A percentile compares a stretch with the other conserved stretches of the same genome.
Conservation (phyloP, 768 basidiomycete genomes). For the Mrakia blollopis region DNA sequence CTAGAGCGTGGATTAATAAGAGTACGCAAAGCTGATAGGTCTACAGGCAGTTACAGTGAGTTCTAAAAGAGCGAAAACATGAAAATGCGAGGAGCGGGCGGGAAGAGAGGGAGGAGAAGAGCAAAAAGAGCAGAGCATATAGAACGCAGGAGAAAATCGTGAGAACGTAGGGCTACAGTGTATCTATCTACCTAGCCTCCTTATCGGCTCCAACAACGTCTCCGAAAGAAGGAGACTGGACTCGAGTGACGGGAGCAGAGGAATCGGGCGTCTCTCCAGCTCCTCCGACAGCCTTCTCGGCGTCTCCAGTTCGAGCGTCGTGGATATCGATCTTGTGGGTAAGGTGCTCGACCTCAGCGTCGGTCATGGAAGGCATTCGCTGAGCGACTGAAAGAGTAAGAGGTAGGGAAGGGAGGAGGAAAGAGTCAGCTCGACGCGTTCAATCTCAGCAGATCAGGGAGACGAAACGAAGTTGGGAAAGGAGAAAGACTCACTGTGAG, state of each 20-base stretch:
- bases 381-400: conserved; percentile 33
- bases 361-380: conserved; percentile 42
- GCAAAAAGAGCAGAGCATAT: too few relatives aligned
- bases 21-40: too few relatives aligned
- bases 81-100: too few relatives aligned
- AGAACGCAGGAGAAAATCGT: too few relatives aligned
- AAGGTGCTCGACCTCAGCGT: conserved; percentile 43
- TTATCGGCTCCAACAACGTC: conserved; percentile 16
- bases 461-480: too few relatives aligned
- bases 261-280: background rate
- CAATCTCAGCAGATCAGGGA: too few relatives aligned
- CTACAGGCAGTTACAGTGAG: too few relatives aligned
- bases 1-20: too few relatives aligned
- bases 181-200: background rate
- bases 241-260: conserved; percentile 11
- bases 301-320: conserved; percentile 37
- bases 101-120: too few relatives aligned
- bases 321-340: conserved; percentile 44
- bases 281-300: conserved; percentile 29
- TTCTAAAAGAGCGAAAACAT: too few relatives aligned
- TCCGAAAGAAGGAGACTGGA: conserved; percentile 2
- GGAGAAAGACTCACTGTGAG: conserved; percentile 35
- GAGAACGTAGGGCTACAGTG: too few relatives aligned
- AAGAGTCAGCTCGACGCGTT: background rate
- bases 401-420: background rate